Percentiles rank a stretch among this genome's conserved stretches.
Conservation (phyloP, 306 rosid species). For the Begonia fuchsioides region DNA sequence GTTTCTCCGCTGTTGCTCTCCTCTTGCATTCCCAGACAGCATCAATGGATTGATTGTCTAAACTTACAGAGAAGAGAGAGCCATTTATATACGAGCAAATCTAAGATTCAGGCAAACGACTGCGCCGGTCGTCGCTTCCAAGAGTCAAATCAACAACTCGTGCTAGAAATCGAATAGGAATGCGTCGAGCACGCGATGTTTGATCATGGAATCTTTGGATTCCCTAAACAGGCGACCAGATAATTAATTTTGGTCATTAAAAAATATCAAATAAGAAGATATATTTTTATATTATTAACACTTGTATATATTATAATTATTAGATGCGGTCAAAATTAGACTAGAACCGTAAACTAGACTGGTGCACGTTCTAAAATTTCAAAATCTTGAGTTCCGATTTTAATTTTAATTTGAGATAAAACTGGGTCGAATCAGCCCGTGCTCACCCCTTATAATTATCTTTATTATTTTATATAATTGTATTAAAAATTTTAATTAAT, state of each 20-base stretch:
- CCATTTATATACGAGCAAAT: conserved; percentile 16
- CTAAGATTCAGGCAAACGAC: conserved; percentile 51
- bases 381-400: no score
- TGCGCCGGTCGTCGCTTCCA: conserved; percentile 65
- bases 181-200: conserved; percentile 3
- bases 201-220: conserved; percentile 33
- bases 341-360: no score
- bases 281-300: no score
- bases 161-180: conserved; percentile 3
- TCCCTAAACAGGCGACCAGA: conserved; percentile 32
- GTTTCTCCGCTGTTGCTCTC: not conserved
- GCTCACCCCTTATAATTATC: no score
- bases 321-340: no score
- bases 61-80: conserved; percentile 16
- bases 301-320: no score
- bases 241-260: not conserved
- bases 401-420: no score
- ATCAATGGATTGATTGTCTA: conserved; percentile 13
- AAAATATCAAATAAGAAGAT: no score
- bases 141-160: conserved; percentile 21
- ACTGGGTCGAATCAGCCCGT: no score
- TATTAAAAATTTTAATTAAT: no score
- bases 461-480: no score
- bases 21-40: conserved; percentile 9
- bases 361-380: no score